Evolutionary conservation across 331 rosid species (phyloP), one percentile per base, ranked within the genome.

Genomic region (Acacia pycnantha): DNA sequence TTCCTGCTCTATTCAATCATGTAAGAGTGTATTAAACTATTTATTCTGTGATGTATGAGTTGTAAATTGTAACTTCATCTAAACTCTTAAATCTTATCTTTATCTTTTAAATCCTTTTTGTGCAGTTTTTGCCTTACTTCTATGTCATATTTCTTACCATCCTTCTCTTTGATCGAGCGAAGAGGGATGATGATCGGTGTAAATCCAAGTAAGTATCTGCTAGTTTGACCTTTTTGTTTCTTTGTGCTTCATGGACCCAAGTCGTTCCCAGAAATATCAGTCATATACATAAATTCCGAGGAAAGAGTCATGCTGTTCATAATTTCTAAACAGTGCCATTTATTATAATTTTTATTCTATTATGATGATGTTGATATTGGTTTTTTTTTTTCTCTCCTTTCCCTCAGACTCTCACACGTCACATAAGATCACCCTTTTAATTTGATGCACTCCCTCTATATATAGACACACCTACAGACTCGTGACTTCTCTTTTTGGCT

Each of bases 81-180:
- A 22, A 59, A 10, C 33, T 59, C 66, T 22, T 24, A 43, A 82
- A 65, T 80, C 66, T 64, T 59, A 44, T 77, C 65, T 77, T 83
- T 26, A 81, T 47, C 66, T 43, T 26, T 40, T 62, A n/a, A 11
- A 74, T 35, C 54, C 71, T 54, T 70, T 10, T 26, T 2, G n/a
- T 88, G 91, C 95, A 96, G 99, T 88, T 90, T 85, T 88, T 96
- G 77, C 97, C 99, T 47, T 96, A 92, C 88, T 96, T 96, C 88
- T 96, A 96, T 27, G 97, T 96, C 81, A 85, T 92, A 59, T 96
- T 91, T 86, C 98, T 96, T 21, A 92, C 89, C 46, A 92, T 93
- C 86, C 98, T 96, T 82, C 98, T 96, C 53, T 83, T 93, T 10
- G 99, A 96, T 84, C 94, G 99, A 70, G 99, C 99, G 2, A 92